Conservation (phyloP, 2,329 filamentous ascomycete genomes). For the Ophiocordyceps sinensis region DNA sequence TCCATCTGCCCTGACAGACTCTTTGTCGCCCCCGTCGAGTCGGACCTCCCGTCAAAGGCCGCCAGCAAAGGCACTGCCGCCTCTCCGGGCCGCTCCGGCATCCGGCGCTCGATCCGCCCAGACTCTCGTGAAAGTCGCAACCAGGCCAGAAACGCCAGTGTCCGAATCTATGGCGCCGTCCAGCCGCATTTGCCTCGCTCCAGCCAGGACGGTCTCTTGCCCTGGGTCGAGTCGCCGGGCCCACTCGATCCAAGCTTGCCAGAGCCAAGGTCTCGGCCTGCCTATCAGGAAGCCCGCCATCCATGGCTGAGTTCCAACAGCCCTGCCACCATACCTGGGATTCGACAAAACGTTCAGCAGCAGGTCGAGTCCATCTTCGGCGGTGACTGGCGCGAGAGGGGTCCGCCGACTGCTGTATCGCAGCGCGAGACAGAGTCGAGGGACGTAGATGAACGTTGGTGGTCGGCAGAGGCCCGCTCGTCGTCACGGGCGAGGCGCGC, state of each 20-base stretch:
- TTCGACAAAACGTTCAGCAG: background rate
- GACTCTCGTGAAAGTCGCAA: slow-evolving; percentile 17
- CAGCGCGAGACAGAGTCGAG: background rate
- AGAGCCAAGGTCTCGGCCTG: background rate
- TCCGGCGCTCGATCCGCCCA: slow-evolving; percentile 20
- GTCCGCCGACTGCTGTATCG: background rate
- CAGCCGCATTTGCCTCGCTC: slow-evolving; percentile 9
- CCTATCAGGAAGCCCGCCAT: slow-evolving; percentile 2
- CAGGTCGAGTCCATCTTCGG: slow-evolving; percentile 1
- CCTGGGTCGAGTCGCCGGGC: slow-evolving; percentile 9
- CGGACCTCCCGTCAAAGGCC: slow-evolving; percentile 23
- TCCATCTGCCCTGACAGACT: slow-evolving; percentile 17
- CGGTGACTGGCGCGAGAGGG: background rate
- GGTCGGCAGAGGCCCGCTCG: background rate
- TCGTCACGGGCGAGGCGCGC: background rate
- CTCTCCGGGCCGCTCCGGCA: slow-evolving; percentile 23
- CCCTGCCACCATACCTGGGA: background rate
- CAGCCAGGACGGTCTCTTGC: slow-evolving; percentile 5
- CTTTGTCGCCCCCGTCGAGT: slow-evolving; percentile 30
- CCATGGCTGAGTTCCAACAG: background rate
- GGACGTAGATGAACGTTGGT: background rate
- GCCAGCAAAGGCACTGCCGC: slow-evolving; percentile 13
- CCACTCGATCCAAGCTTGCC: slow-evolving; percentile 1
- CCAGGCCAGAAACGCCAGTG: slow-evolving; percentile 8
- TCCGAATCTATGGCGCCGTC: slow-evolving; percentile 13